Evolutionary conservation across 306 rosid genomes (phyloP), one percentile per base, ranked within the genome.

Genomic region (Trifolium subterraneum): DNA sequence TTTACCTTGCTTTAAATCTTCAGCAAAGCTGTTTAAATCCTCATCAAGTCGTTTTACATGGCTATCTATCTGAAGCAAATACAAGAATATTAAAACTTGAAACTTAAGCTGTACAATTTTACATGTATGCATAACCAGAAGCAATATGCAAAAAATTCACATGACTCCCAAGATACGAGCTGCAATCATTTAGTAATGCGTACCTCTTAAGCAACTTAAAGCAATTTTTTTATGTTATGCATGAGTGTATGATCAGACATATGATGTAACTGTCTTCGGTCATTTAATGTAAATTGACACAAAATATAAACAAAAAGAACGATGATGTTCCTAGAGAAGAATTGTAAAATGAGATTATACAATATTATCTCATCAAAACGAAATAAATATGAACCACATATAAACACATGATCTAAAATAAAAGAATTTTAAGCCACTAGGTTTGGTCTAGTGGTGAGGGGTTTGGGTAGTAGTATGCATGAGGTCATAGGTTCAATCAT

Each of bases 1-100:
- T 68, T 78, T 90, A 90, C 98, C 98, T 88, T 91, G 98, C 87
- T 94, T 94, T 78, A 94, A 86, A 85, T 94, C 98, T 80, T 94
- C 97, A 0, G 92, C 93, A 77, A 92, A 94, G 86, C 92, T 84
- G 85, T 81, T 86, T 79, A 94, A 84, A 85, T 94, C 99, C 87
- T 92, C 96, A 70, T 94, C 97, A 67, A 94, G 97, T 58, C 97
- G 87, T 87, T 94, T 94, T 39, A 94, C 74, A 77, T 94, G 98
- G 82, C 98, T 87, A 76, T 94, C 98, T 83, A 94, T 91, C 98
- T 94, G 87, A 79, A 74, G 71, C 76, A 82, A 77, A 84, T 23
- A 78, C 59, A 77, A 80, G 15, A 78, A 59, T 35, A 82, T 72
- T 79, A 78, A 39, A 70, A 69, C 71, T 60, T 61, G 67, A 69